Percentiles rank a stretch among this genome's conserved stretches.
Conservation (phyloP, 1,284 basidiomycete genomes). For the Cutaneotrichosporon sp. region DNA sequence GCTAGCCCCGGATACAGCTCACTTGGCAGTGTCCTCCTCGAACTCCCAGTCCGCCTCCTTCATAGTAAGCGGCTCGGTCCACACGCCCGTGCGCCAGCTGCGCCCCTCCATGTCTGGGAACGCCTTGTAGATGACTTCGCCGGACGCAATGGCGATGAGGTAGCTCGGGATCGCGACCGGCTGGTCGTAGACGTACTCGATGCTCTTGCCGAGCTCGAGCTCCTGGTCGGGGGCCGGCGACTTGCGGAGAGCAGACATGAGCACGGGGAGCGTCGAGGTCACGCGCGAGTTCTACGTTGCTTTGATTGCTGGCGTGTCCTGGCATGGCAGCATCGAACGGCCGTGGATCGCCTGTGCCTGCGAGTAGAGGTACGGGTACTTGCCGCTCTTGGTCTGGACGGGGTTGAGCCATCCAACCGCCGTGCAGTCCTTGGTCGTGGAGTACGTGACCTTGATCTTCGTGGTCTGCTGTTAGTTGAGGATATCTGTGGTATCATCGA, state of each 20-base stretch:
- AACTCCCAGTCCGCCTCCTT: slow-evolving; percentile 85
- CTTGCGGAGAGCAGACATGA: slow-evolving; percentile 77
- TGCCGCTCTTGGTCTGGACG: slow-evolving; percentile 86
- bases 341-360: slow-evolving; percentile 93
- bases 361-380: slow-evolving; percentile 85
- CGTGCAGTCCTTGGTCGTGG: slow-evolving; percentile 72
- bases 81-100: slow-evolving; percentile 76
- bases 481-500: too few relatives aligned
- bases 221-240: slow-evolving; percentile 69
- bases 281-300: slow-evolving; percentile 74
- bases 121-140: slow-evolving; percentile 72
- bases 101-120: slow-evolving; percentile 65
- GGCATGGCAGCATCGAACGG: slow-evolving; percentile 72
- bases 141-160: slow-evolving; percentile 80
- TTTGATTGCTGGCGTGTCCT: slow-evolving; percentile 58
- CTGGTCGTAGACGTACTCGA: slow-evolving; percentile 58
- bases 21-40: slow-evolving; percentile 75
- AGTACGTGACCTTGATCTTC: slow-evolving; percentile 66
- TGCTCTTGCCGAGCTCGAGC: slow-evolving; percentile 64
- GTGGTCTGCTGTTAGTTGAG: slow-evolving; percentile 54
- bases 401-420: slow-evolving; percentile 93
- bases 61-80: slow-evolving; percentile 82
- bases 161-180: slow-evolving; percentile 81
- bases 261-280: slow-evolving; percentile 70
- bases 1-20: slow-evolving; percentile 18